Evolutionary conservation across 225 moss, liverwort and hornwort genomes (phyloP), one percentile per base, ranked within the genome.

Genomic region (Neckera pumila): DNA sequence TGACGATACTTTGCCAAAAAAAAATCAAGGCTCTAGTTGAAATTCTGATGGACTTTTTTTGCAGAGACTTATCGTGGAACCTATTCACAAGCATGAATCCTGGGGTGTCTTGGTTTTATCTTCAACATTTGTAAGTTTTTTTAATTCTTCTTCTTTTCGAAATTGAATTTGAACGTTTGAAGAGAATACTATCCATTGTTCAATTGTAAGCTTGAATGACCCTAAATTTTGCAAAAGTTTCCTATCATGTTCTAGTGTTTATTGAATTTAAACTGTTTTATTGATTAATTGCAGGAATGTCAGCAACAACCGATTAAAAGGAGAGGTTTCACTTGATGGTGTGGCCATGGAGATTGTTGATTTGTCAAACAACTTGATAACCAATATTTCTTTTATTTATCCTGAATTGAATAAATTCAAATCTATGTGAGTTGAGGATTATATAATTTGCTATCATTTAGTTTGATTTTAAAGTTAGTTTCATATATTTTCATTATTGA

Each of bases 291-390:
- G 42, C 30, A 59, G 80, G 40, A 30, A 60, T 80, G 80, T 60
- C 17, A 80, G 42, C 42, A 80, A 59, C 80, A 80, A 80, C 80
- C 19, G 28, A 42, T 16, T 80, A 18, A 40, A 30, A 42, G 80
- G 80, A 80, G 60, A 80, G 42, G 13, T 76, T 76, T 34, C 6
- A 76, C 15, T 33, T 31, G 3, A 33, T 1, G 8, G 33, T 7
- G 3, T 3, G 1, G 3, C 0, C 4, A 15, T 51, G 51, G 20
- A 51, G 26, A 51, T 7, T 47, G 0, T 76, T 21, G 33, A 76
- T 51, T 40, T 76, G 7, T 76, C 76, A 21, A 47, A 51, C 76
- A 79, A 79, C 27, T 28, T 8, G 17, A 79, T 79, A 7, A 79
- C 59, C 17, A 19, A 79, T 40, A 58, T 59, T 15, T 16, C 72